Percentiles rank a stretch among this genome's conserved stretches.
phyloP scores from a whole-genome alignment of 768 basidiomycete species.

The Trametes cubensis region DNA sequence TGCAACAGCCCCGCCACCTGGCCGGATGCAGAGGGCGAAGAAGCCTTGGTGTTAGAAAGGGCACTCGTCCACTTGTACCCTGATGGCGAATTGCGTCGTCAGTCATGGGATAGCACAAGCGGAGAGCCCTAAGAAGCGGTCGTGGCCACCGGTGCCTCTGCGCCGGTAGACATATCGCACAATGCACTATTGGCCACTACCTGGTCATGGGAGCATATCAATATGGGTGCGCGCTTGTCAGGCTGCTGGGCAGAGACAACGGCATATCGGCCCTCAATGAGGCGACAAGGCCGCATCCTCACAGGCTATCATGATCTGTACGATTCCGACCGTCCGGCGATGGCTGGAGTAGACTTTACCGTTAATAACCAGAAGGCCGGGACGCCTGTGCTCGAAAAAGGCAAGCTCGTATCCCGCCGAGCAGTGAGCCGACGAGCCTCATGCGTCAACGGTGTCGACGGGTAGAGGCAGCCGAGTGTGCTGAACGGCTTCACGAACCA shows the following conservation, averaged over 20 bases:
- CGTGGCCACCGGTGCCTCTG: constrained; percentile 7
- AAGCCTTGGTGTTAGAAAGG: background rate
- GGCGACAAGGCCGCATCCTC: background rate
- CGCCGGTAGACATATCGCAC: background rate
- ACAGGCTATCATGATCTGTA: background rate
- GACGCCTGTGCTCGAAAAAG: background rate
- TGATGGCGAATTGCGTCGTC: background rate
- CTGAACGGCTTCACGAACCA: background rate
- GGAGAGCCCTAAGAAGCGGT: background rate
- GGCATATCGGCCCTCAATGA: constrained; percentile 2
- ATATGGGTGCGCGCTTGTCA: background rate
- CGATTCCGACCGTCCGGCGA: background rate
- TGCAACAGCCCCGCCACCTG: background rate
- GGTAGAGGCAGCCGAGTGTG: background rate
- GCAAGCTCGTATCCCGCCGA: background rate
- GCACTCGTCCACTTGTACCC: background rate
- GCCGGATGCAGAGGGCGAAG: background rate
- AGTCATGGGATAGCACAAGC: constrained; percentile 5
- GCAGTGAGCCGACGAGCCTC: background rate
- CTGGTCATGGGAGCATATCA: constrained; percentile 18
- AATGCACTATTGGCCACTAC: constrained; percentile 6
- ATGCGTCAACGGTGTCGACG: background rate
- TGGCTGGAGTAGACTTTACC: constrained; percentile 15
- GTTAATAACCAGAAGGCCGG: background rate
- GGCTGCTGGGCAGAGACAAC: background rate